Base-by-base conservation (phyloP, 768 basidiomycete species). In the Leccinellum albellum region DNA sequence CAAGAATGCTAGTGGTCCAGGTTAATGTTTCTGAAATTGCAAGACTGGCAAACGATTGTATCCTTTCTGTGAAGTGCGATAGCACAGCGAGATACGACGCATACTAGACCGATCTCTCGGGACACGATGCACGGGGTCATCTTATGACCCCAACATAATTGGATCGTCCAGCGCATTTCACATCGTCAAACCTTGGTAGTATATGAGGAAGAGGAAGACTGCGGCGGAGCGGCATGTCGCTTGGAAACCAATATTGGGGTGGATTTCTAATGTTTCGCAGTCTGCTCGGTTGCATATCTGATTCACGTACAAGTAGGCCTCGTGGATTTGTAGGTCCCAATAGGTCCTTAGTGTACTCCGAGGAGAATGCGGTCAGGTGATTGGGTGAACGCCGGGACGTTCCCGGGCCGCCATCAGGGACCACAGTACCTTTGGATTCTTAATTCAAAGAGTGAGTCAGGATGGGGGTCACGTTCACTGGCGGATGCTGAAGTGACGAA, bases 171-270 rank as follows among this genome's bases (percentile, higher is more conserved):
- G 5, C 6, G 23, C 52, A 62, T 50, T 56, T 57, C 54, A 33
- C 15, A 57, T 57, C 15, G 4, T n/a, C 10, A 9, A 61, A 61
- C n/a, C 20, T n/a, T 60, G n/a, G n/a, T n/a, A n/a, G n/a, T n/a
- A 13, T 37, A 35, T 21, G 24, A 31, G 31, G 29, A 13, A 13
- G 29, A 24, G 17, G 37, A 17, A 55, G 17, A 37, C 6, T 7
- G 33, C 24, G 45, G 33, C 24, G 45, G 12, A 9, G 10, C 28
- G 10, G 2, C 20, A n/a, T n/a, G 42, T 20, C 13, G 26, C 20
- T 5, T 20, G 54, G 32, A 12, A 28, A 42, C 47, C n/a, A n/a
- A 24, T 12, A n/a, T 21, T 9, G 35, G 44, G 46, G 28, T 49
- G 46, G 10, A 23, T 58, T 47, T 23, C 35, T 29, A n/a, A 20